A percentile compares a stretch with the other conserved stretches of the same genome.
Evolutionary conservation across 2,329 filamentous ascomycete species (phyloP).

Genomic region (Zopfia rhizophila): DNA sequence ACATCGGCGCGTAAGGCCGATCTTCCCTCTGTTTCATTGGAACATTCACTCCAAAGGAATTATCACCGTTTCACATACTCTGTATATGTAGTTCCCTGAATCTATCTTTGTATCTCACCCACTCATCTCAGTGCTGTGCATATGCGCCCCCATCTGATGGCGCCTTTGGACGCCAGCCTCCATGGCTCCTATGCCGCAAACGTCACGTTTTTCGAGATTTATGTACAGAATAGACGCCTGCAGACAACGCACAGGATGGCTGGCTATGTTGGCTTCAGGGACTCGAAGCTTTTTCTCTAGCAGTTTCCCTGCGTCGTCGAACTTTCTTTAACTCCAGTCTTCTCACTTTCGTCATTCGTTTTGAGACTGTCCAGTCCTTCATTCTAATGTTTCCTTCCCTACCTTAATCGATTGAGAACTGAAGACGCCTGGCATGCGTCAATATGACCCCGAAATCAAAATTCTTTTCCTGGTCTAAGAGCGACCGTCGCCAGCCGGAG

Average conservation of each 20-base stretch:
- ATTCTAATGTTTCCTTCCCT: slow-evolving; percentile 12
- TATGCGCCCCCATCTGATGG: not conserved
- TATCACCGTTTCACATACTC: slow-evolving; percentile 14
- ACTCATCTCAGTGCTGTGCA: slow-evolving; percentile 21
- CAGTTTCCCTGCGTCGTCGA: slow-evolving; percentile 1
- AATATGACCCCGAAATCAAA: slow-evolving; percentile 54
- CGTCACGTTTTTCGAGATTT: slow-evolving; percentile 6
- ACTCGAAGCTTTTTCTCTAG: slow-evolving; percentile 1
- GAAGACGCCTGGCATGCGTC: slow-evolving; percentile 18
- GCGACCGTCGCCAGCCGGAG: slow-evolving; percentile 47
- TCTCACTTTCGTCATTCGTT: slow-evolving; percentile 23
- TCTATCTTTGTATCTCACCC: slow-evolving; percentile 27
- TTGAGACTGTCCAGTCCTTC: no score
- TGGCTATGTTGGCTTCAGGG: slow-evolving; percentile 1
- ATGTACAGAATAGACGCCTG: slow-evolving; percentile 17
- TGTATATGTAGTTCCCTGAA: slow-evolving; percentile 15
- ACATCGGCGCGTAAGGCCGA: not conserved
- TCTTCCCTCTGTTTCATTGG: not conserved
- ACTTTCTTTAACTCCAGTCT: slow-evolving; percentile 1
- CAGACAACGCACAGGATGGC: slow-evolving; percentile 10
- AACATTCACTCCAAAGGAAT: no score
- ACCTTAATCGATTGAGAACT: slow-evolving; percentile 14
- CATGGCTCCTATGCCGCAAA: slow-evolving; percentile 1
- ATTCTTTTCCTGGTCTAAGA: slow-evolving; percentile 58
- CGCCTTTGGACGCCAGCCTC: not conserved